Evolutionary conservation across 768 basidiomycete genomes (phyloP), one percentile per base, ranked within the genome.

Genomic region (Suillus ampliporus): DNA sequence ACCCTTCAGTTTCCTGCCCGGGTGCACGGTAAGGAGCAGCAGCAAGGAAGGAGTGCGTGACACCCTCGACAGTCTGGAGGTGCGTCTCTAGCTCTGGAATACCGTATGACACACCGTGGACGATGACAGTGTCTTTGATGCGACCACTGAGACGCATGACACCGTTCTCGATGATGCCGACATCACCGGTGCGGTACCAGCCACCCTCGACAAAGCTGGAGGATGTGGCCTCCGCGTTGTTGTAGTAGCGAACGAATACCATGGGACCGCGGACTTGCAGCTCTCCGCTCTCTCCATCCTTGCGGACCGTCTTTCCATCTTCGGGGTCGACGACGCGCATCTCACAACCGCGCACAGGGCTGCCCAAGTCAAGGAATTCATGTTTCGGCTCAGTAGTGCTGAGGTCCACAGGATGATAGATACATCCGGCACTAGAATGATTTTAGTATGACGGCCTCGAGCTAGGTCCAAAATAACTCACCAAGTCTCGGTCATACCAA

Each of bases 151-250:
- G 68, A 50, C 77, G 68, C 56, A 82, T 64, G 19, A 71, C 64
- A 19, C 74, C 74, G 9, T 71, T 66, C 56, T 69, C 61, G 8
- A 83, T 70, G 37, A 74, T 68, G 23, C 80, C 84, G 15, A 83
- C 69, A 65, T 88, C 87, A 15, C 87, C 86, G 14, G 86, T 86
- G 70, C 79, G 81, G 71, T 82, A 83, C 86, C 86, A 88, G 2
- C 80, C 78, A 21, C 80, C 82, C 8, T 68, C 62, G 1, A 77
- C 79, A 65, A 87, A 82, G 9, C 81, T 78, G 40, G 79, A 77
- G 19, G 64, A 62, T 14, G 85, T 86, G 0, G 84, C 83, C 62
- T 78, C 67, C 9, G 67, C 58, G 66, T 86, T 83, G 67, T 75
- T 77, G 70, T 75, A 79, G 67, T 86, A 87, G 23, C 82, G 79